Percentiles rank a stretch among this genome's conserved stretches.
These are phyloP conservation scores for Cudoniella acicularis DNA, from an alignment of 495 filamentous ascomycete species.

Conservation along the genomic window DNA sequence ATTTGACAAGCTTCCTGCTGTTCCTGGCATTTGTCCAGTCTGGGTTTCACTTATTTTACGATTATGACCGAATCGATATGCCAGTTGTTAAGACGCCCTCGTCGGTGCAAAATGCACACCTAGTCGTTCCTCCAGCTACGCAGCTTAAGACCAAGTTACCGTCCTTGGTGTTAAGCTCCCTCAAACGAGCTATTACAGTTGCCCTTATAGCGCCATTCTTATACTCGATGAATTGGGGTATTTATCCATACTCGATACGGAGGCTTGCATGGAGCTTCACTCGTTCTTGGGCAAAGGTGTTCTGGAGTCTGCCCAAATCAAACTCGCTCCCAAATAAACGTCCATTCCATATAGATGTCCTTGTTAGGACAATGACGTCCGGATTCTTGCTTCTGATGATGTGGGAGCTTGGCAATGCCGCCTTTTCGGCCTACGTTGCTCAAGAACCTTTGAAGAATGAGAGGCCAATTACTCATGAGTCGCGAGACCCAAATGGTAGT, in stretches of 20 bases:
- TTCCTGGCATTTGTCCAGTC: slow-evolving; percentile 67
- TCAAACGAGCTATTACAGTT: slow-evolving; percentile 40
- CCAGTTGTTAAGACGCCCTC: slow-evolving; percentile 19
- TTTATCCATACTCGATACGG: slow-evolving; percentile 46
- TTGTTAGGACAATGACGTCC: slow-evolving; percentile 58
- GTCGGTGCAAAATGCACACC: slow-evolving; percentile 15
- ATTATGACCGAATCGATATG: slow-evolving; percentile 60
- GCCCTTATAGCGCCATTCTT: slow-evolving; percentile 48
- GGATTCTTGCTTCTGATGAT: slow-evolving; percentile 63
- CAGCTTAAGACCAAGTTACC: slow-evolving; percentile 31
- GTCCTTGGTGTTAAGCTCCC: slow-evolving; percentile 25
- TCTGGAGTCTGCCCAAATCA: slow-evolving; percentile 70
- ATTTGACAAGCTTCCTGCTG: slow-evolving; percentile 67
- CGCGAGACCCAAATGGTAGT: slow-evolving; percentile 88
- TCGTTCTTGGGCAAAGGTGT: slow-evolving; percentile 62
- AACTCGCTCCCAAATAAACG: slow-evolving; percentile 56
- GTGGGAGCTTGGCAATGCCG: slow-evolving; percentile 70
- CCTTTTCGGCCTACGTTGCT: slow-evolving; percentile 74
- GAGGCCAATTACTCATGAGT: slow-evolving; percentile 77
- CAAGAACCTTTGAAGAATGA: slow-evolving; percentile 78
- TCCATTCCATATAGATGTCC: slow-evolving; percentile 52
- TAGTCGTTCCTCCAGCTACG: slow-evolving; percentile 25
- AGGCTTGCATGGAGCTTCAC: slow-evolving; percentile 61
- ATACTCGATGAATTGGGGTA: slow-evolving; percentile 48
- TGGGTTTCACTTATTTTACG: slow-evolving; percentile 62